Percentiles rank a stretch among this genome's conserved stretches.
These are phyloP conservation scores for Carnegiea gigantea DNA, from an alignment of 179 eudicot species.

Conservation along the genomic window DNA sequence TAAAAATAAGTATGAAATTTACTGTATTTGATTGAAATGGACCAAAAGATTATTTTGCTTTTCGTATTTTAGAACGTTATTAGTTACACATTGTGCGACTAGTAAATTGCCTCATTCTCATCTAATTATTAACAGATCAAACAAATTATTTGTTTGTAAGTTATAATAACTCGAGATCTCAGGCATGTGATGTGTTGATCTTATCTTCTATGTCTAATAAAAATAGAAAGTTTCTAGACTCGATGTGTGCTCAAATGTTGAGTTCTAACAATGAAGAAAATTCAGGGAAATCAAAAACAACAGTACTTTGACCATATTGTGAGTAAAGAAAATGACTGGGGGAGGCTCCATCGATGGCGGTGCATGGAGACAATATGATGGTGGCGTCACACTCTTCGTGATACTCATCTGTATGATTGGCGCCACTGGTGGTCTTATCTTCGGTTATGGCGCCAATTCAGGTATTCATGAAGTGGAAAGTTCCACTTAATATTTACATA, in stretches of 20 bases:
- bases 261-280: too few relatives aligned
- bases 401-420: slow-evolving; percentile 33
- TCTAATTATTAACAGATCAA: not conserved
- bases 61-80: too few relatives aligned
- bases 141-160: not conserved
- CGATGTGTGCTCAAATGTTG: not conserved
- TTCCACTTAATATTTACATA: too few relatives aligned
- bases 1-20: too few relatives aligned
- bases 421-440: slow-evolving; percentile 37
- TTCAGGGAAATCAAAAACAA: not conserved
- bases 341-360: slow-evolving; percentile 19
- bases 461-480: too few relatives aligned
- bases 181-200: not conserved
- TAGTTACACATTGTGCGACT: not conserved
- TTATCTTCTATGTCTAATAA: not conserved
- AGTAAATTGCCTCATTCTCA: not conserved
- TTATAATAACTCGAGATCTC: too few relatives aligned
- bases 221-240: not conserved
- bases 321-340: slow-evolving; percentile 24
- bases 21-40: too few relatives aligned
- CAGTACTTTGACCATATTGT: not conserved
- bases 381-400: slow-evolving; percentile 29
- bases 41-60: too few relatives aligned
- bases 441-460: slow-evolving; percentile 34
- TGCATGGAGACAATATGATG: slow-evolving; percentile 17